Evolutionary conservation across 2,329 filamentous ascomycete genomes (phyloP).

Genomic region (Aspergillus spinulosporus): DNA sequence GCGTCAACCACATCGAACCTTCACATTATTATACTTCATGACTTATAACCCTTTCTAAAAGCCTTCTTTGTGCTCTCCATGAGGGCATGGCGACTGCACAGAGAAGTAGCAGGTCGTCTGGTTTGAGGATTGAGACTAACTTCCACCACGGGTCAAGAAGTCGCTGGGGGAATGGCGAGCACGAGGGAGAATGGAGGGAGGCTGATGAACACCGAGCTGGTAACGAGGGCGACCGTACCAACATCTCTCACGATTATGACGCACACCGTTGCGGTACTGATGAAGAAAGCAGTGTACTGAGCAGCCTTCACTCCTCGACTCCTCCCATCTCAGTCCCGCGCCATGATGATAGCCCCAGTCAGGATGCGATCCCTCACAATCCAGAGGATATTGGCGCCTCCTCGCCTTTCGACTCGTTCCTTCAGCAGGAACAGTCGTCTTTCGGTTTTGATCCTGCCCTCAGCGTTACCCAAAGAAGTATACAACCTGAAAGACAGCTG

Average conservation of each 20-base stretch:
- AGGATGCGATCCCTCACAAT: slow-evolving; percentile 34
- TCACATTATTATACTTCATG: slow-evolving; percentile 3
- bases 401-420: slow-evolving; percentile 45
- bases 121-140: slow-evolving; percentile 43
- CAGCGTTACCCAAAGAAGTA: slow-evolving; percentile 42
- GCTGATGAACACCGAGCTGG: slow-evolving; percentile 31
- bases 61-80: slow-evolving; percentile 22
- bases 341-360: slow-evolving; percentile 31
- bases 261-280: slow-evolving; percentile 39
- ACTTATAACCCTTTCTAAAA: background rate
- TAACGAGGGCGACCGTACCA: slow-evolving; percentile 41
- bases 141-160: slow-evolving; percentile 31
- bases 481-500: slow-evolving; percentile 41
- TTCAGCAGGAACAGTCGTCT: slow-evolving; percentile 42
- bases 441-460: slow-evolving; percentile 46
- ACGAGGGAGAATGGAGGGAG: slow-evolving; percentile 24
- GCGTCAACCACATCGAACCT: background rate
- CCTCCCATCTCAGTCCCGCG: slow-evolving; percentile 49
- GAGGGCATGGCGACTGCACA: slow-evolving; percentile 43
- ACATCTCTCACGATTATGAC: slow-evolving; percentile 35
- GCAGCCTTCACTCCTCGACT: slow-evolving; percentile 43
- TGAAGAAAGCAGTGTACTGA: slow-evolving; percentile 42
- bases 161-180: slow-evolving; percentile 29
- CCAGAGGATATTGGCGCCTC: slow-evolving; percentile 40
- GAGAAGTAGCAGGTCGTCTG: slow-evolving; percentile 33